Percentiles rank a stretch among this genome's conserved stretches.
Conservation (phyloP, 768 basidiomycete species). For the Suillus paluster region DNA sequence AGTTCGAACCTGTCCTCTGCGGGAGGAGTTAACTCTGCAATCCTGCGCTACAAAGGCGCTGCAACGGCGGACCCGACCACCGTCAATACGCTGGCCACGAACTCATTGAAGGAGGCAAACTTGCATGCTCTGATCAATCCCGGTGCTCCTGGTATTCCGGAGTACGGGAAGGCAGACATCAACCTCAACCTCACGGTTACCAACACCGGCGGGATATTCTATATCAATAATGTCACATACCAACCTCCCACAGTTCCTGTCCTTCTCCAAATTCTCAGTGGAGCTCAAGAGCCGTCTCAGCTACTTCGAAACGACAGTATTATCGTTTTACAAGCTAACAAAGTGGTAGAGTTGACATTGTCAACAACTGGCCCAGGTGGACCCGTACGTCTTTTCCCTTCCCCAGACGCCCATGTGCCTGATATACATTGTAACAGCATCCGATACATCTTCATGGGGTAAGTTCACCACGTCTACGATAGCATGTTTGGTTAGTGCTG, state of each 20-base stretch:
- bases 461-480: conserved; percentile 11
- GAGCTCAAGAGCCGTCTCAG: conserved; percentile 34
- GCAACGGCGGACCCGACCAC: conserved; percentile 43
- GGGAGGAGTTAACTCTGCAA: conserved; percentile 56
- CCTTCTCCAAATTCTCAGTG: conserved; percentile 49
- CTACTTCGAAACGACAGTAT: conserved; percentile 32
- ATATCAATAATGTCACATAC: conserved; percentile 18
- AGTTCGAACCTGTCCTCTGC: conserved; percentile 25
- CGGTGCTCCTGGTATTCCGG: conserved; percentile 42
- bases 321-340: conserved; percentile 24
- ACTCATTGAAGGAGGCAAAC: conserved; percentile 37
- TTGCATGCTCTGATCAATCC: conserved; percentile 30
- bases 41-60: conserved; percentile 54
- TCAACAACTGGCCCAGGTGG: conserved; percentile 15
- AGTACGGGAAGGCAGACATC: conserved; percentile 46
- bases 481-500: neutral
- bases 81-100: conserved; percentile 23
- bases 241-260: conserved; percentile 44
- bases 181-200: conserved; percentile 28
- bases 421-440: conserved; percentile 29
- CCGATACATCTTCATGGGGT: conserved; percentile 52
- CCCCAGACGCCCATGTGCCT: neutral
- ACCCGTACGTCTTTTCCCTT: neutral
- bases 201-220: conserved; percentile 13
- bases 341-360: conserved; percentile 28